Evolutionary conservation across 2,329 filamentous ascomycete genomes (phyloP).

Genomic region (Calonectria pauciramosa): DNA sequence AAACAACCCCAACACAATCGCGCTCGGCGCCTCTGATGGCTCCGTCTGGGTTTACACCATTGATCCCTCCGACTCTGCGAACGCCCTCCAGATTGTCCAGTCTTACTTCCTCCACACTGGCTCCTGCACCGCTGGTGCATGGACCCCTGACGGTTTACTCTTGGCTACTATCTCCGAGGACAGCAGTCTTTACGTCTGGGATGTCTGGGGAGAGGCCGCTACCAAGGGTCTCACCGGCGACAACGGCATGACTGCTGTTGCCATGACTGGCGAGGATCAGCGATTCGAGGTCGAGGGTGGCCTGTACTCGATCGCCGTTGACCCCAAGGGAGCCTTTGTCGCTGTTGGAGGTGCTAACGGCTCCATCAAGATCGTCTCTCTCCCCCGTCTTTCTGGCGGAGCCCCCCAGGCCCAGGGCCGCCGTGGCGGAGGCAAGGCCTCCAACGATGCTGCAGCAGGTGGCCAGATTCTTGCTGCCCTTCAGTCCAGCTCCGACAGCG

Average conservation of each 20-base stretch:
- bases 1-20: slow-evolving; percentile 82
- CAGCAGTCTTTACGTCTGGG: slow-evolving; percentile 90
- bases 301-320: slow-evolving; percentile 87
- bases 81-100: slow-evolving; percentile 84
- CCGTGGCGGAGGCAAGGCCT: slow-evolving; percentile 49
- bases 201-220: slow-evolving; percentile 85
- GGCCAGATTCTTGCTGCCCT: slow-evolving; percentile 83
- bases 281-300: slow-evolving; percentile 94
- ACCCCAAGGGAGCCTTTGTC: slow-evolving; percentile 83
- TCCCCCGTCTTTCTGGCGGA: slow-evolving; percentile 72
- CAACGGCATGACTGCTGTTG: slow-evolving; percentile 77
- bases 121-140: slow-evolving; percentile 89
- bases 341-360: slow-evolving; percentile 92
- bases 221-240: slow-evolving; percentile 64
- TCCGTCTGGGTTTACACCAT: slow-evolving; percentile 97
- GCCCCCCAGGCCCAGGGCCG: slow-evolving; percentile 41
- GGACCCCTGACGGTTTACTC: slow-evolving; percentile 89
- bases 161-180: slow-evolving; percentile 93
- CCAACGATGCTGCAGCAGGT: slow-evolving; percentile 55
- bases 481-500: slow-evolving; percentile 79
- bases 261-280: slow-evolving; percentile 84
- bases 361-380: slow-evolving; percentile 84
- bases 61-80: slow-evolving; percentile 71
- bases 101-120: slow-evolving; percentile 92
- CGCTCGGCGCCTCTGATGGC: slow-evolving; percentile 90